A percentile compares a stretch with the other conserved stretches of the same genome.
phyloP scores from a whole-genome alignment of 805 yeast genomes.

The Starmerella bombicola region DNA sequence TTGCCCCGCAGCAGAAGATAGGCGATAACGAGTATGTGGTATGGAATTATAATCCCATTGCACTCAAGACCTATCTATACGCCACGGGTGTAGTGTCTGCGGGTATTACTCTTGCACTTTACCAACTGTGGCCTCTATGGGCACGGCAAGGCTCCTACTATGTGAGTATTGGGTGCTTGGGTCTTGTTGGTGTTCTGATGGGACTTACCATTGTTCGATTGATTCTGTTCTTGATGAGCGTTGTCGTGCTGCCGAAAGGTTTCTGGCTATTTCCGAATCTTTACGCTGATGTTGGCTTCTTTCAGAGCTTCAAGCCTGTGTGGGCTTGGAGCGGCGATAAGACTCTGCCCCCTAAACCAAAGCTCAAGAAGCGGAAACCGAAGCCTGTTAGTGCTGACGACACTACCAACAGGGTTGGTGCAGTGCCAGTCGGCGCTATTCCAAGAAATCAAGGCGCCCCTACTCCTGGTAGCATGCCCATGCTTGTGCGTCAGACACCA shows the following conservation, averaged over 20 bases:
- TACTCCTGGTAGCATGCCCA: neutral
- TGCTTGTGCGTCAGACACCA: constrained; percentile 7
- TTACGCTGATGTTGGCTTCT: constrained; percentile 87
- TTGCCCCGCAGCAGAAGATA: constrained; percentile 30
- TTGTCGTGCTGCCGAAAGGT: constrained; percentile 52
- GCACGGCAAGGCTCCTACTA: constrained; percentile 90
- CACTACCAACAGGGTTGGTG: neutral
- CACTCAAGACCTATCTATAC: constrained; percentile 48
- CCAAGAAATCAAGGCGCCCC: neutral
- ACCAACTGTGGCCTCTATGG: constrained; percentile 90
- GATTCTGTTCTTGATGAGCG: constrained; percentile 50
- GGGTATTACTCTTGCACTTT: constrained; percentile 53
- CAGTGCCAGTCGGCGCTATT: constrained; percentile 1
- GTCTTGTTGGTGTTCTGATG: constrained; percentile 62
- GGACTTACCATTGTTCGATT: constrained; percentile 68
- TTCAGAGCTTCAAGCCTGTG: constrained; percentile 84
- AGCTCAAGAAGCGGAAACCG: constrained; percentile 20
- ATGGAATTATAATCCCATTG: constrained; percentile 71
- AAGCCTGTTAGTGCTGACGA: constrained; percentile 3
- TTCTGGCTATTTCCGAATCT: constrained; percentile 93
- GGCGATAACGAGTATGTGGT: constrained; percentile 48
- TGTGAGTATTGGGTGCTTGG: constrained; percentile 62
- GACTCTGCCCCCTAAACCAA: constrained; percentile 23
- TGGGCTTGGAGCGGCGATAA: constrained; percentile 61
- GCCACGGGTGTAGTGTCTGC: constrained; percentile 38